These are phyloP conservation scores for Tylopilus rubrobrunneus DNA, from an alignment of 768 basidiomycete species.

Conservation along the genomic window DNA sequence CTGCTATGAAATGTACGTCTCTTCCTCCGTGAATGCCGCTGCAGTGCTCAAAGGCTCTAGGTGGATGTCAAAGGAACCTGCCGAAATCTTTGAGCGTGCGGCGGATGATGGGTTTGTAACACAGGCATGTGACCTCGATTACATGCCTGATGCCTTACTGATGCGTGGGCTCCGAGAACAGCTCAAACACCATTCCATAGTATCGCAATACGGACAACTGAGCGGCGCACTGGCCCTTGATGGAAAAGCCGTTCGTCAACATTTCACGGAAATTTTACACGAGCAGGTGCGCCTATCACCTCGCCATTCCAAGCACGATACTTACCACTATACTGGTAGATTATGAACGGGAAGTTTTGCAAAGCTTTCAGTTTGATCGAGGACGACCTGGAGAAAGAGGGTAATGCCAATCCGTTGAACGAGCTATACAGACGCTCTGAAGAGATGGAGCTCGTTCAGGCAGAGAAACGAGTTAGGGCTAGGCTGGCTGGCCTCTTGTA, in stretches of 20 bases:
- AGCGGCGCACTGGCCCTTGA: slow-evolving; percentile 55
- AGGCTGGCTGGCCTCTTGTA: slow-evolving; percentile 38
- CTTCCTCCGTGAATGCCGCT: too few species aligned
- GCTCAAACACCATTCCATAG: slow-evolving; percentile 38
- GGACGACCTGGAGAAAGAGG: slow-evolving; percentile 20
- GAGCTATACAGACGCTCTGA: slow-evolving; percentile 48
- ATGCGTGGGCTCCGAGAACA: slow-evolving; percentile 19
- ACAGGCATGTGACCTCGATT: slow-evolving; percentile 10
- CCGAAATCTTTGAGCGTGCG: slow-evolving; percentile 64
- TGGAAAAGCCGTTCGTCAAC: slow-evolving; percentile 43
- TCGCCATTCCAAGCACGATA: neutral
- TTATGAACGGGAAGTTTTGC: slow-evolving; percentile 43
- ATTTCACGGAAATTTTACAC: slow-evolving; percentile 57
- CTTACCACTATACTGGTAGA: slow-evolving; percentile 25
- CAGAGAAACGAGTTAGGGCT: slow-evolving; percentile 55
- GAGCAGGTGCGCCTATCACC: slow-evolving; percentile 32
- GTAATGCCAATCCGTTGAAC: slow-evolving; percentile 51
- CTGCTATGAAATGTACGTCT: too few species aligned
- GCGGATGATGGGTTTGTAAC: slow-evolving; percentile 63
- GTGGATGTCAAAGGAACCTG: slow-evolving; percentile 74
- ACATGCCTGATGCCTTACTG: neutral
- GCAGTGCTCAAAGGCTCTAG: slow-evolving; percentile 23
- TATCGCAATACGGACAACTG: slow-evolving; percentile 59
- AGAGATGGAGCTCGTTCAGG: slow-evolving; percentile 51
- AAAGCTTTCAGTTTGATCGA: slow-evolving; percentile 52